These are phyloP conservation scores for Sphaerosporella brunnea DNA, from an alignment of 495 filamentous ascomycete genomes.

Conservation along the genomic window DNA sequence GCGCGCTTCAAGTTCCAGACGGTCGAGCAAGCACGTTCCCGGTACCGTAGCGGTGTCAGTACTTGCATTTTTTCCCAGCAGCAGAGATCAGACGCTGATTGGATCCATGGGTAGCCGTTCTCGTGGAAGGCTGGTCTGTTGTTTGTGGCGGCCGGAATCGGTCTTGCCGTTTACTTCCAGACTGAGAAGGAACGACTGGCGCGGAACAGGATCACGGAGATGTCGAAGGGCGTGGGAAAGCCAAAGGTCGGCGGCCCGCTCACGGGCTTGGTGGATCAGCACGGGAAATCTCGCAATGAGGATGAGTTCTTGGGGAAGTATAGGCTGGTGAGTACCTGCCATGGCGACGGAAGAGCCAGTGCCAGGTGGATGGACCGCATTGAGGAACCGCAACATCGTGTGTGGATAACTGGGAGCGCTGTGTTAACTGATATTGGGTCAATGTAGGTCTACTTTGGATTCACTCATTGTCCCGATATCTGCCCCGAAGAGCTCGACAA, in stretches of 20 bases:
- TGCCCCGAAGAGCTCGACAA: conserved; percentile 98
- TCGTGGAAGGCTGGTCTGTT: conserved; percentile 74
- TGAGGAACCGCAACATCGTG: neutral
- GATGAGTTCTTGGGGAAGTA: conserved; percentile 74
- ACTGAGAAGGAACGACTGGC: conserved; percentile 77
- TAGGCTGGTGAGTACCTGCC: conserved; percentile 40
- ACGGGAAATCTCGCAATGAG: conserved; percentile 57
- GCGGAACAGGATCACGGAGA: conserved; percentile 67
- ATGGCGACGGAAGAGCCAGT: neutral
- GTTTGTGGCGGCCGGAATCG: conserved; percentile 60
- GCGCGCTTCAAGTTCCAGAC: conserved; percentile 14
- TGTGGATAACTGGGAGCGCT: neutral
- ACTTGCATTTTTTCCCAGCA: neutral
- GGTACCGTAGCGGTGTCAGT: conserved; percentile 21
- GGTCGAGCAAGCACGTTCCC: conserved; percentile 22
- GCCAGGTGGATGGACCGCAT: neutral
- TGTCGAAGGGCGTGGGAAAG: conserved; percentile 76
- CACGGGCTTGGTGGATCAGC: conserved; percentile 51
- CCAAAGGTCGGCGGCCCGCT: conserved; percentile 88
- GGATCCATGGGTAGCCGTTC: conserved; percentile 44
- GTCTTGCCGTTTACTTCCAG: conserved; percentile 76
- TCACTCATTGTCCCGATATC: conserved; percentile 96
- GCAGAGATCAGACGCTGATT: neutral
- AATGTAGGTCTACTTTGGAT: conserved; percentile 91
- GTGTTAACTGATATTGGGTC: neutral